phyloP scores from a whole-genome alignment of 2,329 filamentous ascomycete genomes.

The Colletotrichum endophyticum region DNA sequence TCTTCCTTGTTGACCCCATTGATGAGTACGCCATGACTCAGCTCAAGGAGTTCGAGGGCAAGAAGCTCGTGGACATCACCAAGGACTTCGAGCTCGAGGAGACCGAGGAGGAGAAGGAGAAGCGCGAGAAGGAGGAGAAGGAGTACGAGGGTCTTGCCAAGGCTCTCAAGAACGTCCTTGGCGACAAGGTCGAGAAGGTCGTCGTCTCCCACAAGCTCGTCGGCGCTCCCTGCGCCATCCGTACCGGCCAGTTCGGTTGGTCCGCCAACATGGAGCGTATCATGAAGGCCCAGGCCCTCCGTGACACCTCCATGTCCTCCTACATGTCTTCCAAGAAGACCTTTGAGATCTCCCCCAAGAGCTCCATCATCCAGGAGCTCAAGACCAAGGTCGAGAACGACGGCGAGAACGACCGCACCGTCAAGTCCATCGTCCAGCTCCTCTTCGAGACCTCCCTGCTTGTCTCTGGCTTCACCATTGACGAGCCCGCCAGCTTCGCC shows the following conservation, averaged over 20 bases:
- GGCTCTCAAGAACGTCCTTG: slow-evolving; percentile 98
- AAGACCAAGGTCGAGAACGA: slow-evolving; percentile 99
- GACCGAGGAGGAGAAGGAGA: slow-evolving; percentile 98
- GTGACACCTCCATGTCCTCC: slow-evolving; percentile 98
- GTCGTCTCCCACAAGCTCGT: slow-evolving; percentile 98
- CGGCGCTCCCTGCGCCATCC: slow-evolving; percentile 95
- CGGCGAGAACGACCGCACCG: slow-evolving; percentile 97
- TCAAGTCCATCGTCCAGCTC: slow-evolving; percentile 98
- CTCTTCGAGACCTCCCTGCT: slow-evolving; percentile 99
- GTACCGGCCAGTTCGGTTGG: slow-evolving; percentile 99
- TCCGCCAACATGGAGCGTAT: slow-evolving; percentile 99
- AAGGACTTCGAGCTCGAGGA: slow-evolving; percentile 99
- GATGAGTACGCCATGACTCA: slow-evolving; percentile 99
- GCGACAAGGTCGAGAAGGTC: slow-evolving; percentile 99
- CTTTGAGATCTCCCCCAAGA: slow-evolving; percentile 99
- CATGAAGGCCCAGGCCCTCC: slow-evolving; percentile 99
- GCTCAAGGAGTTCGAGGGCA: slow-evolving; percentile 99
- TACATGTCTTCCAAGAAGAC: slow-evolving; percentile 99
- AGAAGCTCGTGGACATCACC: slow-evolving; percentile 99
- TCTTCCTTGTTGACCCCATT: slow-evolving; percentile 99
- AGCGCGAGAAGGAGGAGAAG: slow-evolving; percentile 96
- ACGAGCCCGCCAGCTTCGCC: slow-evolving; percentile 96
- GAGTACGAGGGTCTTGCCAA: slow-evolving; percentile 95
- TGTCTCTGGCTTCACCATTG: slow-evolving; percentile 99
- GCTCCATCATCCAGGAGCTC: slow-evolving; percentile 96